Conservation (phyloP, 352 stramenopile genomes). For the Phytophthora cajani region DNA sequence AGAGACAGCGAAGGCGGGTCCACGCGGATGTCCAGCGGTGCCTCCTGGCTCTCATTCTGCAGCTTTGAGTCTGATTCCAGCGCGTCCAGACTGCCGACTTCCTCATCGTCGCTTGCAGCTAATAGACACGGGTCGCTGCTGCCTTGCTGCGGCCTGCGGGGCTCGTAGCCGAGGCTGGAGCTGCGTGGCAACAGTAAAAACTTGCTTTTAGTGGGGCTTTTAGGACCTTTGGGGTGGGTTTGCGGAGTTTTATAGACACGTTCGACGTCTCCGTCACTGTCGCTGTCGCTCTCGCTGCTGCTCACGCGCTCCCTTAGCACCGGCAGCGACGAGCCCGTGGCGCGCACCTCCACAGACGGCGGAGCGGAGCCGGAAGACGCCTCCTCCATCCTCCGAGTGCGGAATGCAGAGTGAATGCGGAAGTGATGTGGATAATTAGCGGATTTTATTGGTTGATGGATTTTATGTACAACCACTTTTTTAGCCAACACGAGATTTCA, state of each 20-base stretch:
- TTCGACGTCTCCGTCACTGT: slow-evolving; percentile 15
- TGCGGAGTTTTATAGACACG: neutral
- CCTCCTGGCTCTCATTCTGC: slow-evolving; percentile 12
- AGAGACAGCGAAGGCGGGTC: slow-evolving; percentile 6
- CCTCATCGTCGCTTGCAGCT: slow-evolving; percentile 24
- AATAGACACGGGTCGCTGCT: slow-evolving; percentile 39
- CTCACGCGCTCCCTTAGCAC: slow-evolving; percentile 12
- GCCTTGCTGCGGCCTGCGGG: slow-evolving; percentile 7
- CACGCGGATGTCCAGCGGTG: slow-evolving; percentile 13
- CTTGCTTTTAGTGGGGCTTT: slow-evolving; percentile 13
- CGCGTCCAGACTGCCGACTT: slow-evolving; percentile 32
- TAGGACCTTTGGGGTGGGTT: neutral
- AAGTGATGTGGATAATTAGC: neutral
- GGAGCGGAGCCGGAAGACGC: neutral
- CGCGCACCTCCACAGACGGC: slow-evolving; percentile 10
- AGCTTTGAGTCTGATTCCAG: slow-evolving; percentile 18
- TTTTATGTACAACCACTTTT: neutral
- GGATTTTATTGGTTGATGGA: neutral
- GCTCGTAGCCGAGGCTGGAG: slow-evolving; percentile 25
- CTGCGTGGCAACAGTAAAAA: slow-evolving; percentile 25
- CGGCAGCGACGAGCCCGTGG: slow-evolving; percentile 24
- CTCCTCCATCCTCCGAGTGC: neutral
- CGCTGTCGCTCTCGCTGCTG: slow-evolving; percentile 2
- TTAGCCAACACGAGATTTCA: too few relatives aligned
- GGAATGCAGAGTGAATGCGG: neutral